Conservation (phyloP, 2,329 filamentous ascomycete species). For the Exophiala alcalophila region DNA sequence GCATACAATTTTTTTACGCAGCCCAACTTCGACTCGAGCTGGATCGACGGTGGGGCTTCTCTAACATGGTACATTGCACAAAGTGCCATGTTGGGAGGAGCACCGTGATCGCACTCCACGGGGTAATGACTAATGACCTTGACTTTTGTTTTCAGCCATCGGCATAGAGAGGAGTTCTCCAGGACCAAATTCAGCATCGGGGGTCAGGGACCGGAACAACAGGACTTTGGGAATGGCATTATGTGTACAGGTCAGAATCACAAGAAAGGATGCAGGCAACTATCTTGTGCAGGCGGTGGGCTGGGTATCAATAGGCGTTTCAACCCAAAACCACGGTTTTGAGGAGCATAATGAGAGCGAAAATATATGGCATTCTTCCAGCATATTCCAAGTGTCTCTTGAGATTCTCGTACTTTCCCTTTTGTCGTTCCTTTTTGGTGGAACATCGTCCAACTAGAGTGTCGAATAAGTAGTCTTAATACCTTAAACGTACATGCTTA, state of each 20-base stretch:
- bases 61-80: slow-evolving; percentile 82
- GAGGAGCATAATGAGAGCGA: neutral
- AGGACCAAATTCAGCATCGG: too few species aligned
- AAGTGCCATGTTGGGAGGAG: slow-evolving; percentile 61
- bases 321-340: neutral
- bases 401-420: neutral
- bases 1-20: slow-evolving; percentile 74
- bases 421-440: too few species aligned
- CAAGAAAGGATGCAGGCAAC: neutral
- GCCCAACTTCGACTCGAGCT: slow-evolving; percentile 61
- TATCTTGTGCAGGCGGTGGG: too few species aligned
- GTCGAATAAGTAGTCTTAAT: too few species aligned
- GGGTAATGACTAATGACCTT: slow-evolving; percentile 18
- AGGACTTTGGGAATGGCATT: neutral
- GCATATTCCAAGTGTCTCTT: neutral
- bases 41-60: slow-evolving; percentile 73
- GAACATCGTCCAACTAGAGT: too few species aligned
- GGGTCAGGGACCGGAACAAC: neutral
- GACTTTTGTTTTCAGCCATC: slow-evolving; percentile 10
- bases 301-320: too few species aligned
- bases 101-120: slow-evolving; percentile 7
- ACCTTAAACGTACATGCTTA: too few species aligned
- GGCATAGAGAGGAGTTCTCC: slow-evolving; percentile 9
- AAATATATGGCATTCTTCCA: neutral
- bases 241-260: neutral